These are phyloP conservation scores for Aristolochia contorta DNA, from an alignment of 164 flowering plant species.

Conservation along the genomic window DNA sequence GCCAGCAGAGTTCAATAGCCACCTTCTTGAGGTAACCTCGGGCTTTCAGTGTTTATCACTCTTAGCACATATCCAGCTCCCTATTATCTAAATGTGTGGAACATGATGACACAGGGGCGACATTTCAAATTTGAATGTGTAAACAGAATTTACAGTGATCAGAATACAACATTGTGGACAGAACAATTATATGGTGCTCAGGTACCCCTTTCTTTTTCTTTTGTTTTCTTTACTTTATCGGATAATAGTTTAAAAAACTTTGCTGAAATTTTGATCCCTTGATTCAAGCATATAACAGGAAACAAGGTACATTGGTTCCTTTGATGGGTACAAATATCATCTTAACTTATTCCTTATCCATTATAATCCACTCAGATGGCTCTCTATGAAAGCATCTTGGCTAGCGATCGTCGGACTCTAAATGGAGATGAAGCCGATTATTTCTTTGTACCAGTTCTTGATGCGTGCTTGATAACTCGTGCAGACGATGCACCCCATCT, in stretches of 20 bases:
- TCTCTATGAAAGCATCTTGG: constrained; percentile 75
- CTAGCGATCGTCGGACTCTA: constrained; percentile 73
- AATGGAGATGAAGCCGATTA: constrained; percentile 96
- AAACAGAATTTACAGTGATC: constrained; percentile 65
- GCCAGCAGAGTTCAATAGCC: constrained; percentile 84
- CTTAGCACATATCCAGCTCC: neutral
- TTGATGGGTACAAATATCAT: neutral
- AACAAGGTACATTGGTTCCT: neutral
- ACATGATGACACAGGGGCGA: constrained; percentile 56
- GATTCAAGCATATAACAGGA: neutral
- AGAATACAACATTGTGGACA: constrained; percentile 81
- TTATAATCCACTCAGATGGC: constrained; percentile 50
- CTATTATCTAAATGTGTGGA: neutral
- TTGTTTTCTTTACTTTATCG: neutral
- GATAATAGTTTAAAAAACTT: neutral
- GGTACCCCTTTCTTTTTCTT: constrained; percentile 29
- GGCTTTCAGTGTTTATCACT: neutral
- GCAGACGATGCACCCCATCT: constrained; percentile 97
- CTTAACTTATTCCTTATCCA: neutral
- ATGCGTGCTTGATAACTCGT: constrained; percentile 87
- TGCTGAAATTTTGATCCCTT: no score
- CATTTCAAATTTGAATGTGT: constrained; percentile 89
- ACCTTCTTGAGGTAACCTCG: constrained; percentile 78
- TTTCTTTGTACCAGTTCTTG: constrained; percentile 95
- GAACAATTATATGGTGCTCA: constrained; percentile 89